Evolutionary conservation across 441 rosid genomes (phyloP), one percentile per base, ranked within the genome.

Genomic region (Erysimum cheiri): DNA sequence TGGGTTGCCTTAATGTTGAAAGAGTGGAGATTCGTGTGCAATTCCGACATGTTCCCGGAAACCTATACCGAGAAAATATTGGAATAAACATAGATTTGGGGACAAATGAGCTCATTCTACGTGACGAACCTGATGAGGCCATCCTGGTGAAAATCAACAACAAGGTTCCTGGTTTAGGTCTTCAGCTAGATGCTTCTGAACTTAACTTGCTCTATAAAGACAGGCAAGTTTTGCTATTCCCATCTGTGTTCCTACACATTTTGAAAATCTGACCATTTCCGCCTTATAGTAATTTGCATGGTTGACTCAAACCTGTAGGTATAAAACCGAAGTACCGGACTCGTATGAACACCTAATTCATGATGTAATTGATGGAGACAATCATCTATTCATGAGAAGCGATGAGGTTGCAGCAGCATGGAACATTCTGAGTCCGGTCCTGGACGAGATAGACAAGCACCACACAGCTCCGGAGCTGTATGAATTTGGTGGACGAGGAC

Each of bases 11-110:
- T 69, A 31, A 29, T 67, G 50, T 74, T 59, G 33, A 78, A 80
- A 92, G 95, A 71, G 83, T 84, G 81, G 96, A 92, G 86, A 88
- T 90, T 78, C 87, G 84, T 14, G 80, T 87, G 71, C 93, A 84
- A 69, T 92, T 92, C 78, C 83, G 72, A 40, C 80, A 81, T 52
- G 95, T 90, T 43, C 89, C 95, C 0, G 93, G 95, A 72, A 90
- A 88, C 77, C 59, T 90, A 53, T 90, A 90, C 65, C 78, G 82
- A 46, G 85, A 86, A 40, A 71, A 82, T 31, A 58, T 88, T 36
- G 91, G 88, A 12, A 82, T 83, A 40, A 84, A 78, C 73, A 66
- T 69, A 46, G 80, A 85, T 63, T 76, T 77, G 52, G 85, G 86
- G 29, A 85, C 93, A 3, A 92, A 88, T 61, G 95, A 87, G 73